phyloP scores from a whole-genome alignment of 2,329 filamentous ascomycete genomes.

The Cladorrhinum sp. region DNA sequence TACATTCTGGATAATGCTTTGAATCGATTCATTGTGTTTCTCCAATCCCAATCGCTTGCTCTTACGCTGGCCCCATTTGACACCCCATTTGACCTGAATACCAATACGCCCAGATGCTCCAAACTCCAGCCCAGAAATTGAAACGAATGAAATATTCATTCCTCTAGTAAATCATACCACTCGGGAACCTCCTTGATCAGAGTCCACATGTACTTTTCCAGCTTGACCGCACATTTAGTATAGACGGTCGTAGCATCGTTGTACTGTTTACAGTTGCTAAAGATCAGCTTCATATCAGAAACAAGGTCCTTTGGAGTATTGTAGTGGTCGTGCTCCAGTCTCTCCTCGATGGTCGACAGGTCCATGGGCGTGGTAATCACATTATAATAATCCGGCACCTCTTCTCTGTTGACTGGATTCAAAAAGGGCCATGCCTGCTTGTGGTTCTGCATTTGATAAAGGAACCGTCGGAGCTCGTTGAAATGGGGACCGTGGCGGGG shows the following conservation, averaged over 20 bases:
- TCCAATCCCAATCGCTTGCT: too few species aligned
- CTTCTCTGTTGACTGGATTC: constrained; percentile 86
- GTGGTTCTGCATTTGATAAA: constrained; percentile 94
- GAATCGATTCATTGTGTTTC: too few species aligned
- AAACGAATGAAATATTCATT: too few species aligned
- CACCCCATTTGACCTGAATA: too few species aligned
- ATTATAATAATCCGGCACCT: constrained; percentile 96
- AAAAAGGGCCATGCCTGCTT: constrained; percentile 91
- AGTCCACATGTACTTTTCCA: constrained; percentile 93
- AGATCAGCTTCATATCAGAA: constrained; percentile 81
- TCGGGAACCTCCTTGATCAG: constrained; percentile 88
- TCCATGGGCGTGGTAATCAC: constrained; percentile 99
- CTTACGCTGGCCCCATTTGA: too few species aligned
- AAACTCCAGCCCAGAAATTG: too few species aligned
- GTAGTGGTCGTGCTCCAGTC: constrained; percentile 89
- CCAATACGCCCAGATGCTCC: too few species aligned
- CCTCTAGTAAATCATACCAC: constrained; percentile 55
- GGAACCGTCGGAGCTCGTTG: constrained; percentile 83
- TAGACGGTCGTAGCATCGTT: constrained; percentile 94
- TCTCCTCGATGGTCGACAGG: constrained; percentile 87
- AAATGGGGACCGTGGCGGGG: constrained; percentile 95
- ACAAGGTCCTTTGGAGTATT: constrained; percentile 86
- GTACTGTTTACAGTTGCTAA: constrained; percentile 91
- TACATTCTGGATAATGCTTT: too few species aligned
- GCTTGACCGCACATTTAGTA: constrained; percentile 86